A percentile compares a stretch with the other conserved stretches of the same genome.
Conservation (phyloP, 2,329 filamentous ascomycete species). For the Claviceps sp. region DNA sequence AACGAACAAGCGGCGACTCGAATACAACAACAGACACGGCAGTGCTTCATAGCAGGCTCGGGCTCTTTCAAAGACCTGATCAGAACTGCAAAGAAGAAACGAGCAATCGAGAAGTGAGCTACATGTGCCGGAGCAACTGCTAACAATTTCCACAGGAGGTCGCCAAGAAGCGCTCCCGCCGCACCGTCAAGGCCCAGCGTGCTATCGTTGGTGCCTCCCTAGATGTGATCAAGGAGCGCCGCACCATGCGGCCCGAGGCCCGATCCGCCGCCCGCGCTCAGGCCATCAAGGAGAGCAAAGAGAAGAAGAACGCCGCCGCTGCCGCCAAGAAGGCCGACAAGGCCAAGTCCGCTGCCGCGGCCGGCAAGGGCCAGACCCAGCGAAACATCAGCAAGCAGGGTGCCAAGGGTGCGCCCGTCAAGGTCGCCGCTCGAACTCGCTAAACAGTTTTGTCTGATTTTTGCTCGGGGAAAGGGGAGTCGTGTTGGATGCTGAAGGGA, state of each 20-base stretch:
- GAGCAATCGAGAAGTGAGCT: no score
- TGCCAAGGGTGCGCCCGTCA: slow-evolving; percentile 76
- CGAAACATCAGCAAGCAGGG: slow-evolving; percentile 94
- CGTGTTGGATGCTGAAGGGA: no score
- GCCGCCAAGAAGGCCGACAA: slow-evolving; percentile 98
- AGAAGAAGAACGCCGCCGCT: slow-evolving; percentile 83
- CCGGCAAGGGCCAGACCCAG: slow-evolving; percentile 63
- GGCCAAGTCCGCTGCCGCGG: slow-evolving; percentile 73
- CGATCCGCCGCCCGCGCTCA: slow-evolving; percentile 77
- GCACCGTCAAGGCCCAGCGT: slow-evolving; percentile 96
- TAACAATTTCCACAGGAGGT: slow-evolving; percentile 64
- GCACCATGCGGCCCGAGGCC: slow-evolving; percentile 86
- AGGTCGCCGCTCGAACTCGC: slow-evolving; percentile 77
- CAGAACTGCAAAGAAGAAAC: not conserved
- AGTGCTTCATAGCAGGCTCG: not conserved
- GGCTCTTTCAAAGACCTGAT: not conserved
- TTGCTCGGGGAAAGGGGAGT: slow-evolving; percentile 1
- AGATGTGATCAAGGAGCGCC: slow-evolving; percentile 99
- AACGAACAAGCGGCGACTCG: not conserved
- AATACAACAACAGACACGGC: not conserved
- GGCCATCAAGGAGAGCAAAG: slow-evolving; percentile 96
- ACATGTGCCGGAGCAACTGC: not conserved
- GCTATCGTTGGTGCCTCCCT: slow-evolving; percentile 98
- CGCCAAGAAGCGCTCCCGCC: slow-evolving; percentile 98
- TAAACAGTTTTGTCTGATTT: slow-evolving; percentile 24